Evolutionary conservation across 2,329 filamentous ascomycete species (phyloP).

Genomic region (Arthroderma sp.): DNA sequence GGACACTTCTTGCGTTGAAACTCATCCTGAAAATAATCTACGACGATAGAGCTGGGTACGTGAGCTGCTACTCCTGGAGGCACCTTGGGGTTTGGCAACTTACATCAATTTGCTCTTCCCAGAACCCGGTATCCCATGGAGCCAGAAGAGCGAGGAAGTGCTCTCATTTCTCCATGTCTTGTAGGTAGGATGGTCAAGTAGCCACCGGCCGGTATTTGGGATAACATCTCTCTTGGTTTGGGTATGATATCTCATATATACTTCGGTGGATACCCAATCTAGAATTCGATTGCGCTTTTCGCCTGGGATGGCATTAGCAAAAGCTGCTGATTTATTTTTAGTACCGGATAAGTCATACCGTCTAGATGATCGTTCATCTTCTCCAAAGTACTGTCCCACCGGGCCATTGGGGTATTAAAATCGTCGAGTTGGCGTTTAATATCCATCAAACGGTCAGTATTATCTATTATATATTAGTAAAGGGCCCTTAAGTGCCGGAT

Average conservation of each 20-base stretch:
- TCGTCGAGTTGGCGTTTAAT: neutral
- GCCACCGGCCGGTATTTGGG: conserved; percentile 10
- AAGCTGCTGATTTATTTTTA: neutral
- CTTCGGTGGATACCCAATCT: conserved; percentile 10
- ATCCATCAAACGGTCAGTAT: neutral
- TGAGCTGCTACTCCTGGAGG: neutral
- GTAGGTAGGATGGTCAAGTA: conserved; percentile 9
- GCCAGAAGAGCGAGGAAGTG: conserved; percentile 9
- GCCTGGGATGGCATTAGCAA: neutral
- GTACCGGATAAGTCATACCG: neutral
- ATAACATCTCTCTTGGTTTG: conserved; percentile 4
- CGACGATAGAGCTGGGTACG: conserved; percentile 7
- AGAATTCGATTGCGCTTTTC: conserved; percentile 1
- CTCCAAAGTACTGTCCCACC: neutral
- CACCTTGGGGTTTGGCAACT: neutral
- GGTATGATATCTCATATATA: conserved; percentile 10
- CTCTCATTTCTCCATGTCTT: conserved; percentile 9
- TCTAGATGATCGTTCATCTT: neutral
- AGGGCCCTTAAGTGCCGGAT: neutral
- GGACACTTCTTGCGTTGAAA: neutral
- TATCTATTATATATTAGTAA: neutral
- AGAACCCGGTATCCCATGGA: conserved; percentile 14
- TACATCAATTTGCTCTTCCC: conserved; percentile 13
- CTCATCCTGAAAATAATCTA: neutral
- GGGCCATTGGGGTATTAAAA: conserved; percentile 1